Evolutionary conservation across 129 eudicot species (phyloP), one percentile per base, ranked within the genome.

Genomic region (Tagetes patula): DNA sequence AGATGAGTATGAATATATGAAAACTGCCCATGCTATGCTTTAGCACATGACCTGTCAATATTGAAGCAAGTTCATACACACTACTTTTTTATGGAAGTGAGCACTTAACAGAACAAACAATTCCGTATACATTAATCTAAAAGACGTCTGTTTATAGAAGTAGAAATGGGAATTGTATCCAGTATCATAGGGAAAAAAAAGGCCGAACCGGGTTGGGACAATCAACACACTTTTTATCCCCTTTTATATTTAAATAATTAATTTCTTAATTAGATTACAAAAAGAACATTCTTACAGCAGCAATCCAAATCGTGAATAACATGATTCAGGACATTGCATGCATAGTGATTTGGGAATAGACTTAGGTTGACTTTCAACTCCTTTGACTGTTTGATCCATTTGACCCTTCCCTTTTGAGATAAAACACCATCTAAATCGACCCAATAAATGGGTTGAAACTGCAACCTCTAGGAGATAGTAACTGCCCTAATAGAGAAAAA

Each of bases 11-110:
- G n/a, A 20, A 64, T 38, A 50, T 52, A 49, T 3, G 47, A 43
- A 63, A 46, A 47, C 30, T 1, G 48, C 60, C 70, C 62, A 42
- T 36, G 70, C 30, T 61, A 61, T 31, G 14, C 72, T 46, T 34
- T 59, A 59, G n/a, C n/a, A 59, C 47, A 60, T 45, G 40, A 59
- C 13, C 47, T 45, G 58, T 33, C 46, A 31, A 43, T 42, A 59
- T 43, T 72, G 32, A 45, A 59, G n/a, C 68, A 58, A 61, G n/a
- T 43, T 27, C 68, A 32, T 59, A 72, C 30, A 71, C 58, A 43
- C 58, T 11, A 12, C 30, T 43, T 54, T 42, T 40, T 10, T 32
- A 41, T 71, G 67, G 54, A 55, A 38, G n/a, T 6, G 37, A 20
- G 47, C 50, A 54, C 75, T 20, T 52, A 9, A 38, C 8, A 39